phyloP scores from a whole-genome alignment of 2,329 filamentous ascomycete species.

The Fusarium sp. region DNA sequence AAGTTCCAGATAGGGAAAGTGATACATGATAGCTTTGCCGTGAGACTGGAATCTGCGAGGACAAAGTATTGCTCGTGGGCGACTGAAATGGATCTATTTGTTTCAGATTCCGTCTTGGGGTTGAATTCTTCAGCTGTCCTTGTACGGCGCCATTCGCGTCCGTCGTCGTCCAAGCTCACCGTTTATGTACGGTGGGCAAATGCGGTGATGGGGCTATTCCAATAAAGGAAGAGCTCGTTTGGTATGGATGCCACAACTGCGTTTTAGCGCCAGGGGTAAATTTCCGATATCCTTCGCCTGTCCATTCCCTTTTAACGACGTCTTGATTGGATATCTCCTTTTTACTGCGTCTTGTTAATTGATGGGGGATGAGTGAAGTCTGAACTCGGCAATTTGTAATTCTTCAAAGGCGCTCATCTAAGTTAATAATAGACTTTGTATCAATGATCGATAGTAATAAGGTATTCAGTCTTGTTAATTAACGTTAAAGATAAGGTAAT shows the following conservation, averaged over 20 bases:
- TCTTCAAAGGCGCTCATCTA: not conserved
- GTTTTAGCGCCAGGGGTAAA: constrained; percentile 30
- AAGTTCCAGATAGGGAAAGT: not conserved
- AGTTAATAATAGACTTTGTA: not conserved
- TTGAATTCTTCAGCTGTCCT: constrained; percentile 3
- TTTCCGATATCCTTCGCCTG: constrained; percentile 8
- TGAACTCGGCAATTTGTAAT: not conserved
- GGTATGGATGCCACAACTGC: constrained; percentile 26
- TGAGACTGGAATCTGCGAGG: not conserved
- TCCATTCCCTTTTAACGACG: not conserved
- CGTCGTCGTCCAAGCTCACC: too few species aligned
- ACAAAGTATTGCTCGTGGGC: not conserved
- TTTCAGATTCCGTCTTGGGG: constrained; percentile 14
- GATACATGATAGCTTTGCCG: not conserved
- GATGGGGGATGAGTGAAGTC: not conserved
- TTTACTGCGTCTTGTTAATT: not conserved
- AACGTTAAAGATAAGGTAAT: constrained; percentile 3
- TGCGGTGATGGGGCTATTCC: constrained; percentile 13
- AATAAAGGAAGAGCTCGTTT: constrained; percentile 29
- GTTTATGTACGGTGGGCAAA: constrained; percentile 5
- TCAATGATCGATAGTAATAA: not conserved
- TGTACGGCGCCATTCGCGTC: not conserved
- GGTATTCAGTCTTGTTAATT: not conserved
- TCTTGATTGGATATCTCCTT: constrained; percentile 5
- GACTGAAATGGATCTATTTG: not conserved